phyloP scores from a whole-genome alignment of 2,329 filamentous ascomycete genomes.

The Leptographium wingfieldii region DNA sequence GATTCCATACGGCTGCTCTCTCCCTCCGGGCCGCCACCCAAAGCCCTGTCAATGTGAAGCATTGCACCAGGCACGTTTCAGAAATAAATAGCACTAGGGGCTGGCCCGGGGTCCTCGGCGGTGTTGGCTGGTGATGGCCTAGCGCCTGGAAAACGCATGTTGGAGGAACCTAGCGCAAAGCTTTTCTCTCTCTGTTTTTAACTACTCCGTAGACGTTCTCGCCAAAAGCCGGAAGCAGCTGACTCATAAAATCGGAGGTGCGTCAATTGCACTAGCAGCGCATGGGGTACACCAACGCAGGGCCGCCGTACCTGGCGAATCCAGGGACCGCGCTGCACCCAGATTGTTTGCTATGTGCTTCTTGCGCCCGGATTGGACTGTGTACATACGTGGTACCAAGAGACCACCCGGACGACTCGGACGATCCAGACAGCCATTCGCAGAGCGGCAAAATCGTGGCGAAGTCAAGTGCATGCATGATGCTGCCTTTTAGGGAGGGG shows the following conservation, averaged over 20 bases:
- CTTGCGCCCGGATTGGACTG: not conserved
- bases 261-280: not conserved
- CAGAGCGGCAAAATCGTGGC: not conserved
- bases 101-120: not conserved
- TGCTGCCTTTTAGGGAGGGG: not conserved
- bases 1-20: not conserved
- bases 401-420: not conserved
- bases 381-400: not conserved
- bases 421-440: not conserved
- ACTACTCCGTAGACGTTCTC: not conserved
- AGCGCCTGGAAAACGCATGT: constrained; percentile 8
- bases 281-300: not conserved
- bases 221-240: not conserved
- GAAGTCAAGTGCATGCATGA: not conserved
- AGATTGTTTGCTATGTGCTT: not conserved
- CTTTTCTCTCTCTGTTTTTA: constrained; percentile 18
- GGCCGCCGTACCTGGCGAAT: not conserved
- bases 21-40: not conserved
- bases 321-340: not conserved
- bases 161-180: constrained; percentile 22
- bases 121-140: constrained; percentile 17
- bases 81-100: constrained; percentile 1
- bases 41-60: constrained; percentile 34
- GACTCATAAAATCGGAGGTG: not conserved
- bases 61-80: constrained; percentile 4